A percentile compares a stretch with the other conserved stretches of the same genome.
Evolutionary conservation across 2,329 filamentous ascomycete species (phyloP).

Genomic region (Bipolaris zeicola): DNA sequence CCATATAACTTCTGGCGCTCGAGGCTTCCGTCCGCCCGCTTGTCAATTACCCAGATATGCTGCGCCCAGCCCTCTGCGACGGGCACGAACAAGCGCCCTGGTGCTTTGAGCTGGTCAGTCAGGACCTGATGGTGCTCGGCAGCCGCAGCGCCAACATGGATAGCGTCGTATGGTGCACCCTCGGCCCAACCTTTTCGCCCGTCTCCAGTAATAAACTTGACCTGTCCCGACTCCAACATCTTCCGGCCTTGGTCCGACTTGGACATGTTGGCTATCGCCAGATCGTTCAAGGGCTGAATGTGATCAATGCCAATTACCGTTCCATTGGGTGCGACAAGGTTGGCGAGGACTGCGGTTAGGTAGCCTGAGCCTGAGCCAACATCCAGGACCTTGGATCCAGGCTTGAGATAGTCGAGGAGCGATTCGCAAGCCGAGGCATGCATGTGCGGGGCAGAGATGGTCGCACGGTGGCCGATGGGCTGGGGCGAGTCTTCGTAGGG

Average conservation of each 20-base stretch:
- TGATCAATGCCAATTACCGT: slow-evolving; percentile 57
- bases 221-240: slow-evolving; percentile 67
- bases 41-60: slow-evolving; percentile 76
- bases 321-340: slow-evolving; percentile 65
- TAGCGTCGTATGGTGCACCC: slow-evolving; percentile 77
- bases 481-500: slow-evolving; percentile 79
- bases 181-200: slow-evolving; percentile 54
- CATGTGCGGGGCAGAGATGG: slow-evolving; percentile 77
- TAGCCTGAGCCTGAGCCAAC: slow-evolving; percentile 66
- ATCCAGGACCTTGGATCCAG: slow-evolving; percentile 57
- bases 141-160: slow-evolving; percentile 92
- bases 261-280: slow-evolving; percentile 50
- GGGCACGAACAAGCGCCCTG: slow-evolving; percentile 82
- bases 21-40: slow-evolving; percentile 68
- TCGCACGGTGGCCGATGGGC: slow-evolving; percentile 68
- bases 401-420: slow-evolving; percentile 62
- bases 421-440: slow-evolving; percentile 69
- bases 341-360: slow-evolving; percentile 84
- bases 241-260: slow-evolving; percentile 55
- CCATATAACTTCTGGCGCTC: slow-evolving; percentile 64
- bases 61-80: slow-evolving; percentile 65
- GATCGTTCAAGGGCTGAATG: slow-evolving; percentile 53
- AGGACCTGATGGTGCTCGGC: slow-evolving; percentile 72
- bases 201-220: slow-evolving; percentile 77
- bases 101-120: slow-evolving; percentile 76